These are phyloP conservation scores for Lumnitzera littorea DNA, from an alignment of 345 rosid species.

Conservation along the genomic window DNA sequence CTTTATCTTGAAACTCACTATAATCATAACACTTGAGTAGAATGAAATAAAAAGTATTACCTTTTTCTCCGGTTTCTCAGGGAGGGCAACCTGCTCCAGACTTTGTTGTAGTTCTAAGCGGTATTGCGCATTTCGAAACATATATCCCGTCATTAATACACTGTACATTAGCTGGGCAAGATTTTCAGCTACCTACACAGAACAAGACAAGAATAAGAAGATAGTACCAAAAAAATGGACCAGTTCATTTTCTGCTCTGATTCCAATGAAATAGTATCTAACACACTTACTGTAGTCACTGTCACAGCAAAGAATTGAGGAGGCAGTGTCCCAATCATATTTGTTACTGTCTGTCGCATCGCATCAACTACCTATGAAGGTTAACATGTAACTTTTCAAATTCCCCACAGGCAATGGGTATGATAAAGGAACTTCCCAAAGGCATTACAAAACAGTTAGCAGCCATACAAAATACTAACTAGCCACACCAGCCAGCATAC, in stretches of 20 bases:
- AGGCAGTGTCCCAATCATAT: constrained; percentile 95
- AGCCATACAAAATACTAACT: not conserved
- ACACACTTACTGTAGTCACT: constrained; percentile 65
- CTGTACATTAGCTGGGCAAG: constrained; percentile 98
- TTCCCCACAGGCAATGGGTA: not conserved
- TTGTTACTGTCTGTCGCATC: constrained; percentile 89
- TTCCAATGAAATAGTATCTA: not conserved
- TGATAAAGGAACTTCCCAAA: not conserved
- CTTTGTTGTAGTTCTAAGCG: constrained; percentile 90
- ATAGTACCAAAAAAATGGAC: not conserved
- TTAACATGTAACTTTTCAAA: not conserved
- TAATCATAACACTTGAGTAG: not conserved
- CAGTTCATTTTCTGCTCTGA: constrained; percentile 2
- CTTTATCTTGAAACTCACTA: too few relatives aligned
- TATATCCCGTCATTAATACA: constrained; percentile 94
- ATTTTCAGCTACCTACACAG: constrained; percentile 86
- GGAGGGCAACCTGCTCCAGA: constrained; percentile 85
- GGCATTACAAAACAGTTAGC: not conserved
- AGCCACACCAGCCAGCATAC: constrained; percentile 1
- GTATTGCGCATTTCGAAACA: constrained; percentile 88
- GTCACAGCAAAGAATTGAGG: constrained; percentile 83
- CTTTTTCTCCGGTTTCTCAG: constrained; percentile 59
- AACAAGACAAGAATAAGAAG: constrained; percentile 5
- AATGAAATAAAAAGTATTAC: constrained; percentile 18
- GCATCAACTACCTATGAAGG: constrained; percentile 81